These are phyloP conservation scores for Maudiozyma humilis DNA, from an alignment of 1,139 yeast species.

Conservation along the genomic window DNA sequence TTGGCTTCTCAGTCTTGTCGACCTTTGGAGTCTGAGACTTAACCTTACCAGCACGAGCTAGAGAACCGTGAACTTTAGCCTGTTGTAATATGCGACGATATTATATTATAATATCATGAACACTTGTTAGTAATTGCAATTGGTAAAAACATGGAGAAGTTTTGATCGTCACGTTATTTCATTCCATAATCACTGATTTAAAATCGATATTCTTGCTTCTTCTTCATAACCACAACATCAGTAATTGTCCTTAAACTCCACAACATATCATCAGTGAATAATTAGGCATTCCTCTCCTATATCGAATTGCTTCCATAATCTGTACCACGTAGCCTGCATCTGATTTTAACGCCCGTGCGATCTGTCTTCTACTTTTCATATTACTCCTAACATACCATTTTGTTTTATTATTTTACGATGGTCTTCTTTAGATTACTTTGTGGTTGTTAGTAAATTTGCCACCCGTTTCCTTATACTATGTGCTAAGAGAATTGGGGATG, in stretches of 20 bases:
- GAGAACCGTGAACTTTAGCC: slow-evolving; percentile 99
- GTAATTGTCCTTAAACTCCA: no score
- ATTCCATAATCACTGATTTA: background rate
- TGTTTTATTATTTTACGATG: background rate
- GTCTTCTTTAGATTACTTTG: background rate
- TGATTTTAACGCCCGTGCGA: no score
- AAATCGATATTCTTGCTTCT: no score
- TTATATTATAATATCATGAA: background rate
- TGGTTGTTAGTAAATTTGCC: background rate
- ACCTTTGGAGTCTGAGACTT: slow-evolving; percentile 97
- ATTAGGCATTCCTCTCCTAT: no score
- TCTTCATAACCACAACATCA: no score
- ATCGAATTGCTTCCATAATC: no score
- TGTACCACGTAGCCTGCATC: no score
- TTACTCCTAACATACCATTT: slow-evolving; percentile 3
- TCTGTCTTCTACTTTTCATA: background rate
- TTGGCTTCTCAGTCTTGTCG: slow-evolving; percentile 80
- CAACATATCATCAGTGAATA: no score
- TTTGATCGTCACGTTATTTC: background rate
- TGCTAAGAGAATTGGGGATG: background rate
- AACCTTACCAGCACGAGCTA: slow-evolving; percentile 99
- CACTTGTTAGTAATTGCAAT: slow-evolving; percentile 4
- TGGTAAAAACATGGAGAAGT: background rate
- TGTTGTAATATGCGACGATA: slow-evolving; percentile 21
- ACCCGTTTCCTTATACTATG: background rate